These are phyloP conservation scores for Hypomontagnella submonticulosa DNA, from an alignment of 495 filamentous ascomycete species.

Conservation along the genomic window DNA sequence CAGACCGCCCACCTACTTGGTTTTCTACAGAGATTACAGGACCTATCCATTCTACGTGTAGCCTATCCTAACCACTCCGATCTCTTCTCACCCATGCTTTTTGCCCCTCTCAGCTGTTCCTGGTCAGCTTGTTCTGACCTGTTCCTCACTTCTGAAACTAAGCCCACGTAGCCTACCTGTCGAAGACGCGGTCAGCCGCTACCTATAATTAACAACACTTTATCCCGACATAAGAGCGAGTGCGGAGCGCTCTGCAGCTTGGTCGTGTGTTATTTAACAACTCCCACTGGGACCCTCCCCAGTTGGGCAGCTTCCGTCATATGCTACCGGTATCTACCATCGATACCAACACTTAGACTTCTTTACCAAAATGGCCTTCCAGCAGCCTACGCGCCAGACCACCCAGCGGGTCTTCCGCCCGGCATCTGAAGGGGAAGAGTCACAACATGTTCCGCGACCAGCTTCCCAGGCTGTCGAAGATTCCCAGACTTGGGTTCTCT, in stretches of 20 bases:
- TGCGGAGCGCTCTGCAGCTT: slow-evolving; percentile 20
- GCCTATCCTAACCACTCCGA: slow-evolving; percentile 25
- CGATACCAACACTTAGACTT: slow-evolving; percentile 22
- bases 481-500: slow-evolving; percentile 94
- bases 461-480: slow-evolving; percentile 65
- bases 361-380: slow-evolving; percentile 78
- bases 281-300: slow-evolving; percentile 39
- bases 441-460: slow-evolving; percentile 55
- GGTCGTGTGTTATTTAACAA: slow-evolving; percentile 41
- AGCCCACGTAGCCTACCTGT: slow-evolving; percentile 32
- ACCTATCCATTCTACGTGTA: slow-evolving; percentile 35
- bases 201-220: slow-evolving; percentile 31
- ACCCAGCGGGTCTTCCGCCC: slow-evolving; percentile 67
- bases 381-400: slow-evolving; percentile 74
- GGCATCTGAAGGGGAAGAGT: slow-evolving; percentile 59
- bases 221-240: slow-evolving; percentile 21
- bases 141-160: slow-evolving; percentile 23
- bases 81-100: slow-evolving; percentile 28
- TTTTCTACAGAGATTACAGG: slow-evolving; percentile 30
- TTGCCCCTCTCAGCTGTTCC: slow-evolving; percentile 34
- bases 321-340: slow-evolving; percentile 14
- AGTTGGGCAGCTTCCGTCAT: slow-evolving; percentile 39
- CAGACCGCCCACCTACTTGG: slow-evolving; percentile 34
- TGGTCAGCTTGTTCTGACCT: slow-evolving; percentile 27
- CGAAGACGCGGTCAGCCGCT: slow-evolving; percentile 31